Base-by-base conservation (phyloP, 768 basidiomycete species). In the Agrocybe praecox region DNA sequence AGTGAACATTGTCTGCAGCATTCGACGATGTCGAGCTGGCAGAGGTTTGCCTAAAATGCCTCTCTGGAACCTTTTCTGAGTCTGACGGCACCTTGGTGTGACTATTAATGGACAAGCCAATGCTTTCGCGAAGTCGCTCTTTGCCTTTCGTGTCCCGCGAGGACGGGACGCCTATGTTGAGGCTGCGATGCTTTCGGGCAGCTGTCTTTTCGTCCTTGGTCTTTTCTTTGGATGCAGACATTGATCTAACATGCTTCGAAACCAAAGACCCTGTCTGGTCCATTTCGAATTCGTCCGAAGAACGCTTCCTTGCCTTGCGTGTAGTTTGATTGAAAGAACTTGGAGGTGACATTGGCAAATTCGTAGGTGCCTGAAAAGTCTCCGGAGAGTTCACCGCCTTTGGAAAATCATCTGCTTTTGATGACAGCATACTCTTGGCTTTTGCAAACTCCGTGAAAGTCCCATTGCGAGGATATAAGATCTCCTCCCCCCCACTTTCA, bases 401-500 rank as follows among this genome's bases (percentile, higher is more conserved):
- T 29, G 74, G 64, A 46, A 64, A 66, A 21, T 68, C 66, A 7
- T 70, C 67, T 24, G 42, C 24, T 24, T 59, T 49, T n/a, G 45
- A 45, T 12, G 46, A 47, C 40, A 40, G 44, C 24, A 69, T 70
- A 42, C 69, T 67, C 44, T 68, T 68, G 10, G 74, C 67, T 55
- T 73, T 70, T 33, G 72, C 64, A n/a, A 69, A 62, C 40, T 75
- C 74, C 9, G 72, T 60, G 22, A 68, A 52, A 50, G 66, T 65
- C 19, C 62, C 62, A 51, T 65, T 62, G 8, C 91, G 87, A 40
- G 92, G 91, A 71, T 94, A 94, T 23, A 94, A 74, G 57, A 94
- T 94, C 71, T 94, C 92, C 71, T 94, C 92, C 42, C 92, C 92
- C 5, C 92, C 92, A 65, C 92, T 94, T 71, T 94, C 92, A 61